A percentile compares a stretch with the other conserved stretches of the same genome.
These are phyloP conservation scores for Trichoderma oligosporum DNA, from an alignment of 2,329 filamentous ascomycete genomes.

Conservation along the genomic window DNA sequence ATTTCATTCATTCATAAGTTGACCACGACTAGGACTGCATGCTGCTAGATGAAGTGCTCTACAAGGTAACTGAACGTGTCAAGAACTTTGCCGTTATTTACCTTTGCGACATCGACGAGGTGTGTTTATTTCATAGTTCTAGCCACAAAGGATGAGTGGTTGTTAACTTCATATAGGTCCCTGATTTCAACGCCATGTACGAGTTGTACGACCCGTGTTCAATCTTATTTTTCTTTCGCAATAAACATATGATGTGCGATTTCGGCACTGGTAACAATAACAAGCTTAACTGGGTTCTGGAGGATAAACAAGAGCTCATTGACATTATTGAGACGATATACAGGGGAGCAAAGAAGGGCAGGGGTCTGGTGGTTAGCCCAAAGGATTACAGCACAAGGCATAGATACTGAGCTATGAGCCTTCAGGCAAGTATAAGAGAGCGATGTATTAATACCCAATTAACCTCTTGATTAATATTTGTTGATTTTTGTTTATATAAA, in stretches of 20 bases:
- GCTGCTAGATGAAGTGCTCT: slow-evolving; percentile 85
- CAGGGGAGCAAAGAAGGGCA: slow-evolving; percentile 94
- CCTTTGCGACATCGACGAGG: slow-evolving; percentile 76
- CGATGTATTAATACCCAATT: slow-evolving; percentile 9
- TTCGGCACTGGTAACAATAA: slow-evolving; percentile 99
- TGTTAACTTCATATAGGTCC: slow-evolving; percentile 2
- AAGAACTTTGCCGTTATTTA: slow-evolving; percentile 94
- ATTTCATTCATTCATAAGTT: background rate
- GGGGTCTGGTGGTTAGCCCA: slow-evolving; percentile 92
- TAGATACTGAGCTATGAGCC: slow-evolving; percentile 18
- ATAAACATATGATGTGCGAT: slow-evolving; percentile 99
- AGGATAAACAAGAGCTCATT: slow-evolving; percentile 97
- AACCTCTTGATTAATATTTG: background rate
- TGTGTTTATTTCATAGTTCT: background rate
- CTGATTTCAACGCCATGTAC: slow-evolving; percentile 75
- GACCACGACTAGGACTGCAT: slow-evolving; percentile 71
- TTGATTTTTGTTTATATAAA: too few relatives aligned
- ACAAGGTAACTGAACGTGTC: slow-evolving; percentile 86
- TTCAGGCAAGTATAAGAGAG: background rate
- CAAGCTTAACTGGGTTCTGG: slow-evolving; percentile 88
- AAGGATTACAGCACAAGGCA: slow-evolving; percentile 53
- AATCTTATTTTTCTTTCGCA: slow-evolving; percentile 95
- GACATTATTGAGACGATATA: slow-evolving; percentile 99
- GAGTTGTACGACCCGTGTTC: slow-evolving; percentile 86
- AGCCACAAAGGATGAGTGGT: background rate